Evolutionary conservation across 2,329 filamentous ascomycete species (phyloP).

Genomic region (Fusarium equiseti): DNA sequence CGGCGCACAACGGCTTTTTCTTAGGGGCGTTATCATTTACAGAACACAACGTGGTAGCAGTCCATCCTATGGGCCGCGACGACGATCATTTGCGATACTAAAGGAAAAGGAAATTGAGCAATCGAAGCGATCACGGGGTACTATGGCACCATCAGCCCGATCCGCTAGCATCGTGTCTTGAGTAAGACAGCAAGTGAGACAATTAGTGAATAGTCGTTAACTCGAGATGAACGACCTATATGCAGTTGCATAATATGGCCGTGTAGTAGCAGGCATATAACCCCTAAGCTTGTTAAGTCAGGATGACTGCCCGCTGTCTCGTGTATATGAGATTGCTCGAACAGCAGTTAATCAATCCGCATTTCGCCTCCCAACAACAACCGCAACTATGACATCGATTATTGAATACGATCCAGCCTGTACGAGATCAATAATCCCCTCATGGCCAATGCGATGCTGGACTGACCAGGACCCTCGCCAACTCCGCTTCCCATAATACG

Average conservation of each 20-base stretch:
- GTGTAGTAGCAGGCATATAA: not conserved
- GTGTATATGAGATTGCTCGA: constrained; percentile 21
- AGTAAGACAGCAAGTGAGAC: not conserved
- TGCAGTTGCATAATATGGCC: not conserved
- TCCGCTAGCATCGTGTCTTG: constrained; percentile 12
- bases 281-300: not conserved
- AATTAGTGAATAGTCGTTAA: not conserved
- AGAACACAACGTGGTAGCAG: constrained; percentile 20
- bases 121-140: constrained; percentile 30
- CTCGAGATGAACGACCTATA: constrained; percentile 1
- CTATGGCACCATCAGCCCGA: constrained; percentile 33
- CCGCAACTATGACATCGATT: not conserved
- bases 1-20: constrained; percentile 18
- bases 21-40: constrained; percentile 1
- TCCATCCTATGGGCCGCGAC: constrained; percentile 3
- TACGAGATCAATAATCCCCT: constrained; percentile 31
- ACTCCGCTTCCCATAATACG: constrained; percentile 31
- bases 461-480: constrained; percentile 26
- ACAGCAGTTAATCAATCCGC: not conserved
- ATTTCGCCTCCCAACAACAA: not conserved
- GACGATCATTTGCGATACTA: constrained; percentile 20
- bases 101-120: constrained; percentile 30
- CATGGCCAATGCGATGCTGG: constrained; percentile 35
- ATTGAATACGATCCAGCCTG: constrained; percentile 1
- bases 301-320: not conserved